Percentiles rank a stretch among this genome's conserved stretches.
These are phyloP conservation scores for Oenanthe javanica DNA, from an alignment of 140 eudicot genomes.

Conservation along the genomic window DNA sequence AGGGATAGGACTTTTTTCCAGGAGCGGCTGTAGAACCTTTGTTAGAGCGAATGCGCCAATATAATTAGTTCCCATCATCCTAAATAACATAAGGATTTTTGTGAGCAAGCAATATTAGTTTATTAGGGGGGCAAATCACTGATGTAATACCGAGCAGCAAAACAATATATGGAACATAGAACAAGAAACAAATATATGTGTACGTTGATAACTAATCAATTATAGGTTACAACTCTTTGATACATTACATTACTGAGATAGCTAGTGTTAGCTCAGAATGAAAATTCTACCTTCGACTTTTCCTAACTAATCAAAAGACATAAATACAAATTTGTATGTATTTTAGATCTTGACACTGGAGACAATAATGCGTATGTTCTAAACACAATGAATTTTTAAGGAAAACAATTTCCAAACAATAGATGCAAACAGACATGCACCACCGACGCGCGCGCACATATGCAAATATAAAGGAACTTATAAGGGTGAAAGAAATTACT, in stretches of 20 bases:
- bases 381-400: background rate
- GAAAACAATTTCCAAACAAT: background rate
- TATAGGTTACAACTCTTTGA: background rate
- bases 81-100: constrained; percentile 16
- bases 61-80: constrained; percentile 92
- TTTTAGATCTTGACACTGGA: background rate
- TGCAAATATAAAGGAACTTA: background rate
- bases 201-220: background rate
- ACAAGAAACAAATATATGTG: background rate
- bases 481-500: constrained; percentile 33
- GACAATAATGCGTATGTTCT: background rate
- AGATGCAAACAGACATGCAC: background rate
- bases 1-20: constrained; percentile 67
- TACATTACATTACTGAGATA: background rate
- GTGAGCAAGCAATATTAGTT: constrained; percentile 9
- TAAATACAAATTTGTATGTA: background rate
- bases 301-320: background rate
- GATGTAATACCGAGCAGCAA: background rate
- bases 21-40: constrained; percentile 58
- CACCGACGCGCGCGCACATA: background rate
- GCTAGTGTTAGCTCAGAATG: background rate
- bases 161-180: background rate
- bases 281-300: background rate
- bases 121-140: background rate
- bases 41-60: constrained; percentile 78